These are phyloP conservation scores for Ophiostoma himal-ulmi DNA, from an alignment of 2,329 filamentous ascomycete species.

Conservation along the genomic window DNA sequence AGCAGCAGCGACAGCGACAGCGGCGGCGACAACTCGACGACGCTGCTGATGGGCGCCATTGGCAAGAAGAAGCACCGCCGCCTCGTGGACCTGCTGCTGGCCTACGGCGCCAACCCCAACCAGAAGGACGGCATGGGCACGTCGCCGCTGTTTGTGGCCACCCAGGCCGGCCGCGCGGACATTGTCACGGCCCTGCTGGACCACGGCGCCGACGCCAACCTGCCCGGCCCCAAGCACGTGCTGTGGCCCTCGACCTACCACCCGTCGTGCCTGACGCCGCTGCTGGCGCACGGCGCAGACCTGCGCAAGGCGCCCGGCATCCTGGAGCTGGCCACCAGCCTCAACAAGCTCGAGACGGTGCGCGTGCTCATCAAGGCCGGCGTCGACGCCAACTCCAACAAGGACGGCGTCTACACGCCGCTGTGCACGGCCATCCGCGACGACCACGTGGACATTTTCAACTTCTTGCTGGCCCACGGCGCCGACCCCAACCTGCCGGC, in stretches of 20 bases:
- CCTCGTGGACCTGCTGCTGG: conserved; percentile 54
- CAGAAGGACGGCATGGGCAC: conserved; percentile 56
- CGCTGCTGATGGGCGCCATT: conserved; percentile 55
- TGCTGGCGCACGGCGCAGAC: conserved; percentile 56
- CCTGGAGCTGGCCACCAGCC: conserved; percentile 57
- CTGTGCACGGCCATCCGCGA: conserved; percentile 29
- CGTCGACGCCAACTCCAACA: conserved; percentile 29
- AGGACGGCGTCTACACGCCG: conserved; percentile 30
- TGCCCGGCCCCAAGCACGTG: conserved; percentile 63
- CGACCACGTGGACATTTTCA: conserved; percentile 30
- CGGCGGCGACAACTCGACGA: conserved; percentile 45
- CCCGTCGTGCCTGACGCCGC: conserved; percentile 50
- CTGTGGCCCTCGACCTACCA: conserved; percentile 60
- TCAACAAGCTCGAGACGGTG: conserved; percentile 59
- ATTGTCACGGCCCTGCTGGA: conserved; percentile 47
- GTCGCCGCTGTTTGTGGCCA: conserved; percentile 58
- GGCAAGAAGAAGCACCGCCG: conserved; percentile 50
- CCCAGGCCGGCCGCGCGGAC: conserved; percentile 51
- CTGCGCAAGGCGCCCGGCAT: conserved; percentile 55
- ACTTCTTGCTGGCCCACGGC: conserved; percentile 33
- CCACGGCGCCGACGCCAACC: conserved; percentile 59
- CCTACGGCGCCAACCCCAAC: conserved; percentile 55
- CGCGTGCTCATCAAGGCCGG: conserved; percentile 36
- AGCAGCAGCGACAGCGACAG: conserved; percentile 28
- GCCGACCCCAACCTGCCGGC: conserved; percentile 35